These are phyloP conservation scores for Thinopyrum elongatum DNA, from an alignment of 176 grass and related monocot genomes.

Conservation along the genomic window DNA sequence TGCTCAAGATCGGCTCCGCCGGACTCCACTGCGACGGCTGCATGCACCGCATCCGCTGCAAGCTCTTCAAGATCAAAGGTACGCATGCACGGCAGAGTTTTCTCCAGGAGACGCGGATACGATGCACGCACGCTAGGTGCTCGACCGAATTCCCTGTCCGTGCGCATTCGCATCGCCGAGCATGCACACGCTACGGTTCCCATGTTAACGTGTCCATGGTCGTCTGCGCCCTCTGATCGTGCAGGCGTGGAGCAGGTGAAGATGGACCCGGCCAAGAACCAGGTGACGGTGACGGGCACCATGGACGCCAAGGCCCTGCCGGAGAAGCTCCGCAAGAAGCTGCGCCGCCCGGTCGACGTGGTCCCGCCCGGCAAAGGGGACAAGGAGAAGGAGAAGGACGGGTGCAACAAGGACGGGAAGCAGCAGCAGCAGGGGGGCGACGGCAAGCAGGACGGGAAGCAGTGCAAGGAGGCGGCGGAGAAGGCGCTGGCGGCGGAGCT, in stretches of 20 bases:
- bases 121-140: not conserved
- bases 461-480: conserved; percentile 18
- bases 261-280: conserved; percentile 55
- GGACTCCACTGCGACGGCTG: conserved; percentile 82
- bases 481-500: conserved; percentile 31
- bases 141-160: not conserved
- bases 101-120: no score
- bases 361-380: conserved; percentile 18
- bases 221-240: not conserved
- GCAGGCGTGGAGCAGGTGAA: conserved; percentile 62
- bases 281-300: conserved; percentile 71
- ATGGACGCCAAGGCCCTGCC: conserved; percentile 63
- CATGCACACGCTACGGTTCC: not conserved
- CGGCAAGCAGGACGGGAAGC: not conserved
- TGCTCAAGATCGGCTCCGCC: conserved; percentile 58
- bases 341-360: conserved; percentile 49
- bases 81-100: not conserved
- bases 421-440: not conserved
- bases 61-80: conserved; percentile 73
- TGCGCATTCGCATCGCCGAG: not conserved
- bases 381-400: not conserved
- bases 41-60: conserved; percentile 52
- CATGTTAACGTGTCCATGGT: no score
- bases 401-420: conserved; percentile 11
- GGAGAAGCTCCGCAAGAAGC: conserved; percentile 48